Evolutionary conservation across 805 yeast species (phyloP).

Genomic region (Starmerella floris): DNA sequence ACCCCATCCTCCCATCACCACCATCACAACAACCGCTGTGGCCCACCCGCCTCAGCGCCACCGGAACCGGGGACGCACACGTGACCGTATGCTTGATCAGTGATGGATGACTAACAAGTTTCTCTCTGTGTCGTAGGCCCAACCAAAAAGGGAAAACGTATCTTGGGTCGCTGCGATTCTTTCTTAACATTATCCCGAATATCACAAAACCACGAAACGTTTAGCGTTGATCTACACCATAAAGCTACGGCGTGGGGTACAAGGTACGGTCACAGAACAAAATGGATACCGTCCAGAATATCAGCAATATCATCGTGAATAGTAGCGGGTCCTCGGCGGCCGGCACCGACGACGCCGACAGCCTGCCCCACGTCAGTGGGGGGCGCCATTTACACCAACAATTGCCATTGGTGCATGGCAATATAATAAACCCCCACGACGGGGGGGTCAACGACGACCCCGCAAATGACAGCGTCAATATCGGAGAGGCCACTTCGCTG

Average conservation of each 20-base stretch:
- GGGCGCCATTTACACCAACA: background rate
- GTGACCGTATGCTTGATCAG: background rate
- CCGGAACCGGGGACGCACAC: too few relatives aligned
- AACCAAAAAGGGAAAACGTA: too few relatives aligned
- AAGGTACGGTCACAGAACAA: conserved; percentile 15
- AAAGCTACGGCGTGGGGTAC: conserved; percentile 2
- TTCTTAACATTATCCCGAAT: conserved; percentile 4
- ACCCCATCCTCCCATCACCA: too few relatives aligned
- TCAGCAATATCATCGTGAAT: conserved; percentile 12
- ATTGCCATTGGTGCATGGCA: background rate
- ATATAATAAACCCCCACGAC: background rate
- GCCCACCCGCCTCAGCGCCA: too few relatives aligned
- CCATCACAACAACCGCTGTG: too few relatives aligned
- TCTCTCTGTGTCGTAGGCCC: too few relatives aligned
- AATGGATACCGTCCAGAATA: conserved; percentile 19
- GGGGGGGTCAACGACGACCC: background rate
- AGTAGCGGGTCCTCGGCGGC: background rate
- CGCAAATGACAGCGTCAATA: background rate
- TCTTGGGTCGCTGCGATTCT: conserved; percentile 3
- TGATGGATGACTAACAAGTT: background rate
- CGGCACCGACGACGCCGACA: background rate
- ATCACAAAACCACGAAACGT: conserved; percentile 15
- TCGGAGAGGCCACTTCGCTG: background rate
- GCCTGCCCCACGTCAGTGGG: conserved; percentile 1
- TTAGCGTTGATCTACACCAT: conserved; percentile 1